Evolutionary conservation across 2,329 filamentous ascomycete genomes (phyloP), one percentile per base, ranked within the genome.

Genomic region (Cytospora mali): DNA sequence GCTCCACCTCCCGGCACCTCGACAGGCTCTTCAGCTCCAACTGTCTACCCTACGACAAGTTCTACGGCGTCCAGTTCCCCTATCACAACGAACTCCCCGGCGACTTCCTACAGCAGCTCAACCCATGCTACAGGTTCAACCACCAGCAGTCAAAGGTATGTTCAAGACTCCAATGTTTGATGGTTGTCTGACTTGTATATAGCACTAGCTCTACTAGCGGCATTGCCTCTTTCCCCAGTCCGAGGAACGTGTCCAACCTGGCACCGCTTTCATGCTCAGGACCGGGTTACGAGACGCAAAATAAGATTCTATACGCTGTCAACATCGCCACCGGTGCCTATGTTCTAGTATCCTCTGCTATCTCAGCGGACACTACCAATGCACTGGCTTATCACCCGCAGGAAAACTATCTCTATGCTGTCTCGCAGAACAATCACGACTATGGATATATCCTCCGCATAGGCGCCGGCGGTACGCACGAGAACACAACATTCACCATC

Each of bases 361-460:
- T 23, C 9, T 56, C 4, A 3, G 14, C 9, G 21, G 35, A 46
- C 27, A 29, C 39, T 16, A 9, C 28, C 55, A 57, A 57, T n/a
- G 55, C 55, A 9, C 9, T 49, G 28, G 55, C 42, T 6, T 57
- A 57, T 29, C 39, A 57, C 16, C 2, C 55, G 4, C 29, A 18
- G 1, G 55, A 57, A 1, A 35, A 57, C 14, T 57, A 57, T 25
- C 4, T 57, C 10, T 57, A 57, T 18, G 55, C 42, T 7, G 16
- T 57, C 3, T 25, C 55, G n/a, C 39, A 57, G 42, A 25, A 10
- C 21, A 13, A 4, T 6, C 7, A 18, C 10, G 1, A 4, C n/a
- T 6, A 49, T 11, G 27, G n/a, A 33, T 49, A 57, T 9, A 23
- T 57, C 18, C 3, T 57, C 48, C 55, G 42, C 10, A 57, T 57